Conservation (phyloP, 331 rosid species). For the Spiraea crenata region DNA sequence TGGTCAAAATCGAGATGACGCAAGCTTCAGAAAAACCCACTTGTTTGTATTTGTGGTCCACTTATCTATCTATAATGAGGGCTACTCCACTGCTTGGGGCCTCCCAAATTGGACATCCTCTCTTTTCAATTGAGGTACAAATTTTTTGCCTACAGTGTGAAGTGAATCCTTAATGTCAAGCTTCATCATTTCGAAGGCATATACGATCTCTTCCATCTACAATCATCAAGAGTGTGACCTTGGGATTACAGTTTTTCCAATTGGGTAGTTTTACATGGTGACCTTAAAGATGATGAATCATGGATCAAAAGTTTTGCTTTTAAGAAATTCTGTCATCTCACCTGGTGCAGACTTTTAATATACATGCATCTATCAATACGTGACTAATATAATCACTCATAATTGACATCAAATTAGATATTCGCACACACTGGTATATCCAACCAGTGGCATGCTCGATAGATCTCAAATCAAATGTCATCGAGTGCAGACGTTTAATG, state of each 20-base stretch:
- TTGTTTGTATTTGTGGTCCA: conserved; percentile 32
- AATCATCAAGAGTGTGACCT: background rate
- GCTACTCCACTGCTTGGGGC: conserved; percentile 28
- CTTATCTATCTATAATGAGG: conserved; percentile 34
- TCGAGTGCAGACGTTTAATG: too few relatives aligned
- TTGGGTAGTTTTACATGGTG: too few relatives aligned
- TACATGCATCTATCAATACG: too few relatives aligned
- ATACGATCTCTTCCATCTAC: conserved; percentile 8
- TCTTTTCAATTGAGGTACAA: conserved; percentile 18
- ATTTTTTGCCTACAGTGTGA: conserved; percentile 10
- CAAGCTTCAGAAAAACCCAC: conserved; percentile 12
- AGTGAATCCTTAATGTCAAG: background rate
- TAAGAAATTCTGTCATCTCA: too few relatives aligned
- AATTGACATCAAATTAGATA: too few relatives aligned
- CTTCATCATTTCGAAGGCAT: conserved; percentile 2
- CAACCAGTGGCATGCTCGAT: too few relatives aligned
- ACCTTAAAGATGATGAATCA: too few relatives aligned
- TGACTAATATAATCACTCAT: too few relatives aligned
- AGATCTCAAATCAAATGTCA: too few relatives aligned
- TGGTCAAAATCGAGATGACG: conserved; percentile 25
- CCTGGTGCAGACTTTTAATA: too few relatives aligned
- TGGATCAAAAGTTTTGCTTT: background rate
- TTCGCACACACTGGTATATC: too few relatives aligned
- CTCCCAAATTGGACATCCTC: conserved; percentile 31
- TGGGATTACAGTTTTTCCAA: background rate